Conservation (phyloP, 2,329 filamentous ascomycete species). For the Monosporascus sp. region DNA sequence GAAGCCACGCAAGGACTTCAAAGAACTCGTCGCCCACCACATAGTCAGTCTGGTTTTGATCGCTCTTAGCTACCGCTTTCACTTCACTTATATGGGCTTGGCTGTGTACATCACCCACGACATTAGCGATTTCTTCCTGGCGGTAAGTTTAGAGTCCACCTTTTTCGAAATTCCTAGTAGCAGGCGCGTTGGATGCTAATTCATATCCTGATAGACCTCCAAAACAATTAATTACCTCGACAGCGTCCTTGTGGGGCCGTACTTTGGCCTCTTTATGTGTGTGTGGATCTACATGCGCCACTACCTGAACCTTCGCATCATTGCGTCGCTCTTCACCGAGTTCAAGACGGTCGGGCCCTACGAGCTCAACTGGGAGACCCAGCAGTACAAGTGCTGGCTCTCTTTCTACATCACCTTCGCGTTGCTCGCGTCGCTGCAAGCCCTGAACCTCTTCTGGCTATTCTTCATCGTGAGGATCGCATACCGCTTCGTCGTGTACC, state of each 20-base stretch:
- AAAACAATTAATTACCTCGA: conserved; percentile 91
- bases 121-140: conserved; percentile 91
- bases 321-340: conserved; percentile 69
- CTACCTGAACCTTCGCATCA: conserved; percentile 72
- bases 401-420: conserved; percentile 61
- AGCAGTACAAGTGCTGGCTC: conserved; percentile 72
- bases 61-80: conserved; percentile 83
- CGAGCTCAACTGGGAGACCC: conserved; percentile 67
- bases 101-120: conserved; percentile 94
- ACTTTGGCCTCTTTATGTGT: conserved; percentile 76
- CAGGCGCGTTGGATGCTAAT: conserved; percentile 10
- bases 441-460: conserved; percentile 77
- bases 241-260: conserved; percentile 69
- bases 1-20: conserved; percentile 92
- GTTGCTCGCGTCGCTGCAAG: conserved; percentile 63
- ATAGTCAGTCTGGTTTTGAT: conserved; percentile 84
- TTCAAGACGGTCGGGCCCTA: conserved; percentile 71
- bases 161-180: too few relatives aligned
- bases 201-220: conserved; percentile 56
- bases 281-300: conserved; percentile 90
- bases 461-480: conserved; percentile 72
- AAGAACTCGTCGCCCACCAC: conserved; percentile 87
- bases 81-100: conserved; percentile 92
- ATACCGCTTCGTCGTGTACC: conserved; percentile 60
- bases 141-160: conserved; percentile 49